Evolutionary conservation across 768 basidiomycete species (phyloP), one percentile per base, ranked within the genome.

Genomic region (Mycena crocata): DNA sequence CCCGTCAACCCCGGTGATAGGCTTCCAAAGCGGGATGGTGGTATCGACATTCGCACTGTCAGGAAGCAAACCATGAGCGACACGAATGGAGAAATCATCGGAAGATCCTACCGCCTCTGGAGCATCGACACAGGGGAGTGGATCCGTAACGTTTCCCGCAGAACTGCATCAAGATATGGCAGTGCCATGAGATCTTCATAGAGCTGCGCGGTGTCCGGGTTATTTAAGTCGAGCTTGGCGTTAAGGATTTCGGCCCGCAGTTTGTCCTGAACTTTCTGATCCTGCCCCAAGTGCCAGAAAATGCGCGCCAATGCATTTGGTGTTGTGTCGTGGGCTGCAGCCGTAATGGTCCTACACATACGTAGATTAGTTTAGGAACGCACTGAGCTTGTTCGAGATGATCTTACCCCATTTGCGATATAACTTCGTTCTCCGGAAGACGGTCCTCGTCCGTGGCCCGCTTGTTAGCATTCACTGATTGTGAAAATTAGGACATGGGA

Each of bases 11-110:
- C 72, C 69, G 13, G 52, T 69, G 30, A 76, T 66, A 7, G 80
- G 80, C 21, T 57, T 64, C 64, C 75, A 69, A 23, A 82, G 57
- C 30, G 81, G 81, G 34, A 83, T 74, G n/a, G 77, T 59, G 35
- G 75, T 66, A 45, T 80, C 78, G 57, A 74, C 66, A 30, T 74
- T 73, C 26, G 75, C 76, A 1, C 78, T 78, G 62, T 35, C 19
- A 31, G n/a, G 17, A 13, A n/a, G 17, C 17, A 3, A 39, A 48
- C 32, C 8, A 34, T 59, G 21, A 37, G 57, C 12, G 17, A 21
- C 5, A 23, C 44, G 17, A 31, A 28, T 2, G 24, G 3, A 40
- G 37, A 19, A 34, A 52, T 12, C n/a, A n/a, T 42, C 35, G 30
- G 34, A 37, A 24, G 8, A 7, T 39, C 61, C 28, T 26, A 59